Conservation (phyloP, 2,329 filamentous ascomycete species). For the Exophiala spinifera region DNA sequence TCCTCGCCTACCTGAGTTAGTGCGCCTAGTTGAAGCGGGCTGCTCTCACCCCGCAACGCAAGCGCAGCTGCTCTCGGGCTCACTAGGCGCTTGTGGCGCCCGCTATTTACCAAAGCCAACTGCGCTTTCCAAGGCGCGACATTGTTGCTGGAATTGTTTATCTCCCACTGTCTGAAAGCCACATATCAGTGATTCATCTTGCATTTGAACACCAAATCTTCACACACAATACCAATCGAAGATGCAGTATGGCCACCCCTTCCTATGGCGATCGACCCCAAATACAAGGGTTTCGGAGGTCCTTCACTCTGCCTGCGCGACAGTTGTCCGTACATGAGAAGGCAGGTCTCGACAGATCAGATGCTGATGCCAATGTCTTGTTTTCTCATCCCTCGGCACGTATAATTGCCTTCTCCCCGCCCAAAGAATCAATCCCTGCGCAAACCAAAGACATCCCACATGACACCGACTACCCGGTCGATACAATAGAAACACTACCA, state of each 20-base stretch:
- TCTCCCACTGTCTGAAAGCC: not conserved
- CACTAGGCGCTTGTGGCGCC: not conserved
- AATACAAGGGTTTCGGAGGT: slow-evolving; percentile 25
- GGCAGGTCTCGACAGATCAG: slow-evolving; percentile 30
- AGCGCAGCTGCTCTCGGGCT: not conserved
- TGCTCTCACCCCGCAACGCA: not conserved
- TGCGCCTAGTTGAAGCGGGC: too few species aligned
- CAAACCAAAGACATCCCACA: slow-evolving; percentile 40
- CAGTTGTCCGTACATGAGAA: slow-evolving; percentile 24
- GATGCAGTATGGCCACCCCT: slow-evolving; percentile 29
- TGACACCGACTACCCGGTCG: slow-evolving; percentile 48
- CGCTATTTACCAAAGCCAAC: not conserved
- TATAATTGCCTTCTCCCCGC: slow-evolving; percentile 63
- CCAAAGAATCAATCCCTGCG: slow-evolving; percentile 30
- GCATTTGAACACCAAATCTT: not conserved
- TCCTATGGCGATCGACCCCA: slow-evolving; percentile 27
- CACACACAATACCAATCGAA: slow-evolving; percentile 2
- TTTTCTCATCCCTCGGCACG: slow-evolving; percentile 71
- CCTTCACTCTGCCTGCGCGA: slow-evolving; percentile 25
- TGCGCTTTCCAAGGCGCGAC: not conserved
- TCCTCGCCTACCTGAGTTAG: not conserved
- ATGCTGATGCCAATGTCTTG: slow-evolving; percentile 45
- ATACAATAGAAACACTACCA: slow-evolving; percentile 62
- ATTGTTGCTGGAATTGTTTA: not conserved
- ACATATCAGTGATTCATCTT: not conserved